phyloP scores from a whole-genome alignment of 148 eudicot genomes.

The Polygonum maritimum region DNA sequence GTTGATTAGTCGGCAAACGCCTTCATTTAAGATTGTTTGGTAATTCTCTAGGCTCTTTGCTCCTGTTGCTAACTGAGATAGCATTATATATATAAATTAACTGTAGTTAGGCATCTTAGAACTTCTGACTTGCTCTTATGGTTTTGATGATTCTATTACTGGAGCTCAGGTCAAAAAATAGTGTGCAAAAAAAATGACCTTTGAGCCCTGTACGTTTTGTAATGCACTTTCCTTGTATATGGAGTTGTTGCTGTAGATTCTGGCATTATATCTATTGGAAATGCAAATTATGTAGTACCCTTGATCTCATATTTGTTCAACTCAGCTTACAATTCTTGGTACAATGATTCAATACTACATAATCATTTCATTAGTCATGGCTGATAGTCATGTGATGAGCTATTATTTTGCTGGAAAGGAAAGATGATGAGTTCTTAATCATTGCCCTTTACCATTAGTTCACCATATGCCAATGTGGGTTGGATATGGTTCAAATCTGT shows the following conservation, averaged over 20 bases:
- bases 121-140: background rate
- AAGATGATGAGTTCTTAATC: background rate
- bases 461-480: background rate
- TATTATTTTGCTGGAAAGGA: slow-evolving; percentile 4
- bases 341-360: background rate
- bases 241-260: background rate
- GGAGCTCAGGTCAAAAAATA: background rate
- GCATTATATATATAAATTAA: slow-evolving; percentile 7
- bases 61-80: background rate
- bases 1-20: background rate
- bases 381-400: background rate
- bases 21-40: background rate
- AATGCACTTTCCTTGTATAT: background rate
- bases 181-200: background rate
- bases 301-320: background rate
- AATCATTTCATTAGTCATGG: background rate
- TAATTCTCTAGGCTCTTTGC: background rate
- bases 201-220: background rate
- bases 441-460: background rate
- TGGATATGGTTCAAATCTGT: background rate
- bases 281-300: background rate
- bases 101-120: slow-evolving; percentile 2
- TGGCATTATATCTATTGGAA: background rate
- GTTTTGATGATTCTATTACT: background rate
- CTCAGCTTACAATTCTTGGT: background rate